phyloP scores from a whole-genome alignment of 345 rosid genomes.

The Acer saccharum region DNA sequence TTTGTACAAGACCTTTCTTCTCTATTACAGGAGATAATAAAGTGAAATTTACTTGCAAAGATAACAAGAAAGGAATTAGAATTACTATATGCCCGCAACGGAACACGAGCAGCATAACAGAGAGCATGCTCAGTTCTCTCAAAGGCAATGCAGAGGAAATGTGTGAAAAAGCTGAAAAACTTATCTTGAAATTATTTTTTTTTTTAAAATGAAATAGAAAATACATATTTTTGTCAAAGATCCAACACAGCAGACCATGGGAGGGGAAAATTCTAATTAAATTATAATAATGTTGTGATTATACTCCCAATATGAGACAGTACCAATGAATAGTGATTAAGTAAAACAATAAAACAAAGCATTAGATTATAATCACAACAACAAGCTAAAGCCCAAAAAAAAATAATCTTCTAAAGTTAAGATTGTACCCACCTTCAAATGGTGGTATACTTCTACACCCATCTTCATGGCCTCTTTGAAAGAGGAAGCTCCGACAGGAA shows the following conservation, averaged over 20 bases:
- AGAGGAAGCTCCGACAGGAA: slow-evolving; percentile 86
- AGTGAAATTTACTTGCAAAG: no score
- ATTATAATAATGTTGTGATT: neutral
- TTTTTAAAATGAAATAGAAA: neutral
- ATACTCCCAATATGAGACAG: neutral
- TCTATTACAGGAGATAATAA: no score
- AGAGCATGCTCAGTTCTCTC: slow-evolving; percentile 16
- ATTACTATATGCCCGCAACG: slow-evolving; percentile 11
- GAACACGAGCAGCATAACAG: slow-evolving; percentile 4
- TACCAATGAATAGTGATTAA: neutral
- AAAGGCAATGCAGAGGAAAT: neutral
- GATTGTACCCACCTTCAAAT: slow-evolving; percentile 63
- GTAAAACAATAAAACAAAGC: no score
- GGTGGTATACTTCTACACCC: slow-evolving; percentile 96
- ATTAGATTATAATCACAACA: neutral
- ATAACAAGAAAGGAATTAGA: no score
- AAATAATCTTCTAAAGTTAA: neutral
- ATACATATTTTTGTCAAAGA: neutral
- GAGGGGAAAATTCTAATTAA: neutral
- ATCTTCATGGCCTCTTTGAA: slow-evolving; percentile 99
- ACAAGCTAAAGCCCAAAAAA: neutral
- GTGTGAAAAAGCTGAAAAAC: neutral
- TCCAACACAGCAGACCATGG: neutral
- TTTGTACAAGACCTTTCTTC: no score
- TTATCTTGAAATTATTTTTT: neutral